These are phyloP conservation scores for Suillus lakei DNA, from an alignment of 768 basidiomycete species.

Conservation along the genomic window DNA sequence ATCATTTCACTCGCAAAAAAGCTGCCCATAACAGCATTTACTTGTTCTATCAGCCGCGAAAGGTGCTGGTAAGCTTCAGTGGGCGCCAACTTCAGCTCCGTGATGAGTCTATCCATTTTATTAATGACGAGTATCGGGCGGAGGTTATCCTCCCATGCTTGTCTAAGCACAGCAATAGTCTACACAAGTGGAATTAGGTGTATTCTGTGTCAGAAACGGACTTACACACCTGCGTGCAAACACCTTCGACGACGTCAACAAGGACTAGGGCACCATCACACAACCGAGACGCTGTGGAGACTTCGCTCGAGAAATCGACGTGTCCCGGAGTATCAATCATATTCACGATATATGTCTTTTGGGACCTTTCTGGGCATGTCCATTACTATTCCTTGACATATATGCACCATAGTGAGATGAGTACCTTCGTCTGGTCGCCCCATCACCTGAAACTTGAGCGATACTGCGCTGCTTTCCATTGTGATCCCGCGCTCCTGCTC, in stretches of 20 bases:
- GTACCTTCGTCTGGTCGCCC: conserved; percentile 63
- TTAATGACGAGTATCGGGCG: conserved; percentile 95
- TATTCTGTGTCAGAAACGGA: neutral
- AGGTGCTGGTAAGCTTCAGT: conserved; percentile 95
- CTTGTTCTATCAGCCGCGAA: conserved; percentile 91
- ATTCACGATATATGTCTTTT: conserved; percentile 83
- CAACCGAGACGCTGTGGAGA: conserved; percentile 90
- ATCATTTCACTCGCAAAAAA: conserved; percentile 96
- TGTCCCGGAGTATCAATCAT: conserved; percentile 99
- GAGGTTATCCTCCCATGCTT: conserved; percentile 91
- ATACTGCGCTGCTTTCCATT: conserved; percentile 98
- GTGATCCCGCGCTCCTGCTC: conserved; percentile 98
- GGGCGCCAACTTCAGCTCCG: conserved; percentile 90
- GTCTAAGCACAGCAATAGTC: conserved; percentile 94
- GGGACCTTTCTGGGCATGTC: conserved; percentile 52
- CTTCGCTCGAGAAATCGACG: conserved; percentile 97
- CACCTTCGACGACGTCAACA: conserved; percentile 97
- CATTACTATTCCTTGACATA: conserved; percentile 33
- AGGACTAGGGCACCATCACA: conserved; percentile 96
- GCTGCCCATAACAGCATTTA: conserved; percentile 97
- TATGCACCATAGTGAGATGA: conserved; percentile 26
- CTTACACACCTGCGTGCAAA: conserved; percentile 91
- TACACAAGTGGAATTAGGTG: conserved; percentile 33
- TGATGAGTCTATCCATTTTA: conserved; percentile 93
- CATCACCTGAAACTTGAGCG: conserved; percentile 83